Base-by-base conservation (phyloP, 495 filamentous ascomycete genomes). In the Penicillium alfredii region DNA sequence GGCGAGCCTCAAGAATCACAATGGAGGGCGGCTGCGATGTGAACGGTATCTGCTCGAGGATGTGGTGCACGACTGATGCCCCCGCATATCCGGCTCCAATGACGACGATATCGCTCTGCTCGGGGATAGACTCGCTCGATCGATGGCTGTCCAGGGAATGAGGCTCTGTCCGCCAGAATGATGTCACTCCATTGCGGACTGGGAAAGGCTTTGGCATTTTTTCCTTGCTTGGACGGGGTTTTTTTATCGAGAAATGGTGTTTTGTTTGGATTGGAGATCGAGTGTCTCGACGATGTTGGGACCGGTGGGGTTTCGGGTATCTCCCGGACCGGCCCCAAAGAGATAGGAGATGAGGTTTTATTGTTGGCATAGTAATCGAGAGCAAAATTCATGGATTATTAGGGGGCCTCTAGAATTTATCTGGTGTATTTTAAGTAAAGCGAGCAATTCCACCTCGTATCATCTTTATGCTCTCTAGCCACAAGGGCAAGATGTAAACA, bases 1-100 rank as follows among this genome's bases (percentile, higher is more conserved):
- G 80, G 31, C 85, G 69, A 9, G 86, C 86, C 58, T 94, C 87
- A 3, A 94, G 60, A 66, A 92, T 81, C 2, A 88, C 69, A 6
- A 88, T 66, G 0, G 51, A 58, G 11, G 52, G 52, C 0, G 40
- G 29, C n/a, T 32, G 38, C 6, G 58, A 69, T 18, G 67, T 44
- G 0, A 53, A 44, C 40, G 53, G 37, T 27, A 53, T 60, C 43
- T 69, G 62, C 33, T 71, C 56, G 15, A 68, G 47, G 11, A 88
- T 63, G 43, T 80, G 79, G 30, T 77, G 65, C 3, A 81, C 82
- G 1, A 77, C 75, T 29, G 79, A 79, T 2, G 76, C 67, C 0
- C 84, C 84, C 6, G 82, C 81, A 35, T 86, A 82, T 1, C 84
- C 84, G 35, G 73, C 79, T 18, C 84, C 84, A 6, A 89, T 66